Base-by-base conservation (phyloP, 1,284 basidiomycete genomes). In the Volvariella surrecta region DNA sequence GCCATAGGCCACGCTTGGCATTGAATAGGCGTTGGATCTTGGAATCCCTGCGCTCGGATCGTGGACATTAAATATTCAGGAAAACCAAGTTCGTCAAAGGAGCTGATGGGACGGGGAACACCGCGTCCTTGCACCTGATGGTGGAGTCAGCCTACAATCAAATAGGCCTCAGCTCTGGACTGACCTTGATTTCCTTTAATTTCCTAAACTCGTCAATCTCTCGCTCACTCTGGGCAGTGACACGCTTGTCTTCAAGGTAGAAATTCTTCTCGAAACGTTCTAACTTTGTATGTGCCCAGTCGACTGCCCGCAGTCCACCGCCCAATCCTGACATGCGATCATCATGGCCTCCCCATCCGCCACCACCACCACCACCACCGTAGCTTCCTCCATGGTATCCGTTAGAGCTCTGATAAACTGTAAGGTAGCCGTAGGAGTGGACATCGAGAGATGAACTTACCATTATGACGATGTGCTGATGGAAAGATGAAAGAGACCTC, bases 1-100 rank as follows among this genome's bases (percentile, higher is more conserved):
- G 93, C 93, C 89, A 97, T 96, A 1, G 94, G 94, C 94, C 94
- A 98, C 9, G 94, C 89, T 63, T 99, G 95, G 58, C 93, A 95
- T 64, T 99, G 95, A 58, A 99, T 98, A 43, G 96, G 82, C 2
- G 93, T 93, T 0, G 95, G 95, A 3, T 75, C 63, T 38, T 76
- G 64, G 68, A 99, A 99, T 43, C 95, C 95, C 67, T 96, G 91
- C 21, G 90, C 89, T 52, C 79, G 83, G 63, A 99, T 95, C 48
- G 95, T 92, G 44, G 78, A 68, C 80, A 97, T 81, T 53, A 99
- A 81, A 65, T 98, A 98, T 55, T 97, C 92, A 31, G 95, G 95
- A 70, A 94, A 95, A 46, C 89, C 93, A 53, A 85, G 82, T 68
- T 99, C 95, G 45, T 97, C 92, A 59, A 99, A 99, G 37, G 81